Evolutionary conservation across 2,329 filamentous ascomycete species (phyloP).

Genomic region (Nigrospora oryzae): DNA sequence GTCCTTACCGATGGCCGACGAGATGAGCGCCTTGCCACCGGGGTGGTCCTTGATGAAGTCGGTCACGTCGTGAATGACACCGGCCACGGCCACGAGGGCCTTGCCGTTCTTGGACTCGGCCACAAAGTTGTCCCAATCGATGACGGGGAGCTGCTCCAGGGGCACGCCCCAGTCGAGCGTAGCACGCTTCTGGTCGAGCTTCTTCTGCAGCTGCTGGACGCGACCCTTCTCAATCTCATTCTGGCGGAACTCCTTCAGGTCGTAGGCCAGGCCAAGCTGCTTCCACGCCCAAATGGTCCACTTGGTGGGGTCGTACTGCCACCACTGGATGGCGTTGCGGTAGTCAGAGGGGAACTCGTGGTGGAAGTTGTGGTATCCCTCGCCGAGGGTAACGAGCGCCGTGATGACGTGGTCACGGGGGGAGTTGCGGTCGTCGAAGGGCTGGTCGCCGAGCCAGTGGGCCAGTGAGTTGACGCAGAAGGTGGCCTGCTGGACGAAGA

Average conservation of each 20-base stretch:
- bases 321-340: slow-evolving; percentile 62
- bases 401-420: slow-evolving; percentile 62
- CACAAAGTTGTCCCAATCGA: slow-evolving; percentile 54
- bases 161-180: slow-evolving; percentile 59
- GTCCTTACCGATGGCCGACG: slow-evolving; percentile 55
- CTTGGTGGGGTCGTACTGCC: slow-evolving; percentile 65
- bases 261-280: slow-evolving; percentile 57
- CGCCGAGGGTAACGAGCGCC: slow-evolving; percentile 57
- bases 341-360: slow-evolving; percentile 66
- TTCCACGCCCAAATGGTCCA: slow-evolving; percentile 63
- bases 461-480: slow-evolving; percentile 47
- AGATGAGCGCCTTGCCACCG: slow-evolving; percentile 59
- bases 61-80: slow-evolving; percentile 57
- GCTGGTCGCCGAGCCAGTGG: slow-evolving; percentile 52
- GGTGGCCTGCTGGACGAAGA: slow-evolving; percentile 42
- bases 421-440: slow-evolving; percentile 64
- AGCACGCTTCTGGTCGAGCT: slow-evolving; percentile 55
- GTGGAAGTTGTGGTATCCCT: slow-evolving; percentile 69
- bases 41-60: slow-evolving; percentile 62
- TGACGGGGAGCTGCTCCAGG: slow-evolving; percentile 36
- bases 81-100: slow-evolving; percentile 51
- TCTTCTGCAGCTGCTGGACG: slow-evolving; percentile 60
- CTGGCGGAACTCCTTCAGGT: slow-evolving; percentile 58
- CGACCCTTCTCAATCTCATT: slow-evolving; percentile 64
- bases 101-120: slow-evolving; percentile 56